These are phyloP conservation scores for Cryphonectria radicalis DNA, from an alignment of 2,329 filamentous ascomycete genomes.

Conservation along the genomic window DNA sequence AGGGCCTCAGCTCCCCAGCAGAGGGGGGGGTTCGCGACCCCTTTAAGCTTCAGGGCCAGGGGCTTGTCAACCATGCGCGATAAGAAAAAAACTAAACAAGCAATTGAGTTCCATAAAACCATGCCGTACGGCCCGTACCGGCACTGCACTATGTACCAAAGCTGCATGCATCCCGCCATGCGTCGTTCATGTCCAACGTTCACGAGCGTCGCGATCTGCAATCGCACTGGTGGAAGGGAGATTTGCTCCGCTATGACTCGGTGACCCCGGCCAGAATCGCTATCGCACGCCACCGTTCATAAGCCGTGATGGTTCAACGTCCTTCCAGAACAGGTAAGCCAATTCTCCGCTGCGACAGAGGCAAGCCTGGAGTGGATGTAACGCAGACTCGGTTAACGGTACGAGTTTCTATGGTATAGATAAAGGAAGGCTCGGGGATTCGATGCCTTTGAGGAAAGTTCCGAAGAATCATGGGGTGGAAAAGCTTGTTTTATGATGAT, in stretches of 20 bases:
- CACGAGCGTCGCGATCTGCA: background rate
- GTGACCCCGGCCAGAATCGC: background rate
- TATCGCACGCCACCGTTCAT: background rate
- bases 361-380: background rate
- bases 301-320: background rate
- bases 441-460: background rate
- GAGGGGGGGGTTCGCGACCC: background rate
- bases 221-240: background rate
- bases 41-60: background rate
- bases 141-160: background rate
- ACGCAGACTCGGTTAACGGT: background rate
- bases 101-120: background rate
- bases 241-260: background rate
- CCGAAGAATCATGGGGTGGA: background rate
- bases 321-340: constrained; percentile 10
- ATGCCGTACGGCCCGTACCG: constrained; percentile 13
- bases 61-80: background rate
- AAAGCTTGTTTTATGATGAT: background rate
- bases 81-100: background rate
- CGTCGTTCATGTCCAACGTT: background rate
- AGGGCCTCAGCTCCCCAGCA: background rate
- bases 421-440: background rate
- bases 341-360: background rate
- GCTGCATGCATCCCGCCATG: background rate
- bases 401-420: background rate